Conservation (phyloP, 1,284 basidiomycete species). For the Irpex lacteus region DNA sequence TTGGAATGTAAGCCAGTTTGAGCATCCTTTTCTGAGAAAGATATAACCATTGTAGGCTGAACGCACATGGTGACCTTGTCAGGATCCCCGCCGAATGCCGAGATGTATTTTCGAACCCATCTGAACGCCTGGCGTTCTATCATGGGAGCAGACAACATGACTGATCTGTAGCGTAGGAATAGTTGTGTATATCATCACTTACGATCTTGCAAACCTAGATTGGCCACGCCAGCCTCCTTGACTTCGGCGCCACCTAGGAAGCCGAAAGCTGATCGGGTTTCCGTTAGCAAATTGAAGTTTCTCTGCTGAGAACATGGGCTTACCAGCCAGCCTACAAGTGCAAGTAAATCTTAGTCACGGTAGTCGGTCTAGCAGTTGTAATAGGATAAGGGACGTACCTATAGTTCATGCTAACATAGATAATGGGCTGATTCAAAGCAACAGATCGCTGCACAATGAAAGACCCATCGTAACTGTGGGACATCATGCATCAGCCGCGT, state of each 20-base stretch:
- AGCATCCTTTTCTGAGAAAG: neutral
- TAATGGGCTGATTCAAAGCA: constrained; percentile 21
- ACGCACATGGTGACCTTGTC: constrained; percentile 27
- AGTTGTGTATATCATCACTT: constrained; percentile 9
- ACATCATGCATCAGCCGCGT: neutral
- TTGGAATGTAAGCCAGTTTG: neutral
- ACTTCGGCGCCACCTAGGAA: constrained; percentile 35
- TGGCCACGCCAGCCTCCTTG: constrained; percentile 33
- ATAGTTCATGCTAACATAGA: constrained; percentile 28
- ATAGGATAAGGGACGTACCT: constrained; percentile 9
- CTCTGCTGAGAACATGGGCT: neutral
- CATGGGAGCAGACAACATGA: too few species aligned
- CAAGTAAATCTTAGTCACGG: neutral
- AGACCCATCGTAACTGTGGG: constrained; percentile 13
- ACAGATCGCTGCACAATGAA: constrained; percentile 47
- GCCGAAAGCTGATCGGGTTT: constrained; percentile 24
- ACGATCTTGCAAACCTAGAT: constrained; percentile 37
- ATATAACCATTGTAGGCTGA: neutral
- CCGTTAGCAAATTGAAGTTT: neutral
- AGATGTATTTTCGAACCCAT: constrained; percentile 42
- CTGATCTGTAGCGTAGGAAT: too few species aligned
- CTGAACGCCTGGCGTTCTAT: constrained; percentile 30
- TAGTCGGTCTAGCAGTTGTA: neutral
- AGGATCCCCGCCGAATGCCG: constrained; percentile 39
- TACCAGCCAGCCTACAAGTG: neutral